These are phyloP conservation scores for Pleurotus sapidus DNA, from an alignment of 768 basidiomycete genomes.

Conservation along the genomic window DNA sequence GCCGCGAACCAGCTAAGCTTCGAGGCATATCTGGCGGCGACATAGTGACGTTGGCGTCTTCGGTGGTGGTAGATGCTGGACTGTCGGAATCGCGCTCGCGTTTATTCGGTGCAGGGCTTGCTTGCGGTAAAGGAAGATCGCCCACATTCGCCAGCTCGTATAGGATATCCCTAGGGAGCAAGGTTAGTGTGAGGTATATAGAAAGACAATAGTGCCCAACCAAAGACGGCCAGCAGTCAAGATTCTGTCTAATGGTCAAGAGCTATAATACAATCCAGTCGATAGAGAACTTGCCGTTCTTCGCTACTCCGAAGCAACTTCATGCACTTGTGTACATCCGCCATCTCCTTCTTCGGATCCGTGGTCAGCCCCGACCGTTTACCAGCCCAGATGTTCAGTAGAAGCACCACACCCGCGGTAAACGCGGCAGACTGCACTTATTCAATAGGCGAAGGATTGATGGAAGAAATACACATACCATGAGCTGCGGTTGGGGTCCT, in stretches of 20 bases:
- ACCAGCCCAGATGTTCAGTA: slow-evolving; percentile 67
- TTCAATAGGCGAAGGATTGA: no score
- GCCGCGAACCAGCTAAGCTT: slow-evolving; percentile 32
- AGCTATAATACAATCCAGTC: background rate
- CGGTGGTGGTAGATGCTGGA: slow-evolving; percentile 22
- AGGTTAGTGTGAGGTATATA: background rate
- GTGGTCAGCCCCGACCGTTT: slow-evolving; percentile 42
- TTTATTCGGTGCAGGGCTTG: slow-evolving; percentile 29
- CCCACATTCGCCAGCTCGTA: slow-evolving; percentile 17
- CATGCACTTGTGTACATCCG: slow-evolving; percentile 60
- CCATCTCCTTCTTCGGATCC: slow-evolving; percentile 50
- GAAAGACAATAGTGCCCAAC: slow-evolving; percentile 19
- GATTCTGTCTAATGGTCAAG: slow-evolving; percentile 27
- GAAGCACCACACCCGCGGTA: slow-evolving; percentile 48
- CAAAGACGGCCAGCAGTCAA: slow-evolving; percentile 36
- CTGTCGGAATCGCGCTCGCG: slow-evolving; percentile 50
- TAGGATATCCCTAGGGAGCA: slow-evolving; percentile 14
- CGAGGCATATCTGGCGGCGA: slow-evolving; percentile 17
- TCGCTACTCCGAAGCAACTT: slow-evolving; percentile 44
- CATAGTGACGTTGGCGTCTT: slow-evolving; percentile 19
- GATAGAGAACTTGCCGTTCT: slow-evolving; percentile 25
- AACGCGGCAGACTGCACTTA: slow-evolving; percentile 30
- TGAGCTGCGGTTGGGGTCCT: slow-evolving; percentile 28
- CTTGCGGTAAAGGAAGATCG: slow-evolving; percentile 15
- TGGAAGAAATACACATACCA: slow-evolving; percentile 23